Evolutionary conservation across 148 eudicot species (phyloP).

Genomic region (Chenopodium formosanum): DNA sequence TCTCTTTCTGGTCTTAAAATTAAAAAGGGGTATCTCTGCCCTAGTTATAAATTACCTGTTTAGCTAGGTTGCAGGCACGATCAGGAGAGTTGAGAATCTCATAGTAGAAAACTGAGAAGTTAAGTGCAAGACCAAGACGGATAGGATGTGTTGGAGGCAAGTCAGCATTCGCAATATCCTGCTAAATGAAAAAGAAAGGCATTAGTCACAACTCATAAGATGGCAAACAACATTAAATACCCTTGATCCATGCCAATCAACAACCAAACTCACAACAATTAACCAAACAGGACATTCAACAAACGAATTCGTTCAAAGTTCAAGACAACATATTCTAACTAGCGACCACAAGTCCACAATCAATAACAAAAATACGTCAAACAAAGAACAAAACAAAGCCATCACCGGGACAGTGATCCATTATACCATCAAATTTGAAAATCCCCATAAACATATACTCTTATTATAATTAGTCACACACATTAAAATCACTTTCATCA

Average conservation of each 20-base stretch:
- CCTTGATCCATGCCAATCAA: neutral
- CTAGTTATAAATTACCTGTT: slow-evolving; percentile 36
- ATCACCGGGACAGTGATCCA: neutral
- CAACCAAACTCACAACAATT: neutral
- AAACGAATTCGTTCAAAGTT: neutral
- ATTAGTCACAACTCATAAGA: neutral
- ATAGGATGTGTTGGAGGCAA: slow-evolving; percentile 65
- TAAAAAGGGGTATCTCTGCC: neutral
- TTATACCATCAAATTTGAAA: neutral
- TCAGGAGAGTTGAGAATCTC: slow-evolving; percentile 63
- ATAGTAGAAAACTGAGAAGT: slow-evolving; percentile 65
- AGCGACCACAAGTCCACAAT: neutral
- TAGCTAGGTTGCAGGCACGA: slow-evolving; percentile 56
- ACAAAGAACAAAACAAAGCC: neutral
- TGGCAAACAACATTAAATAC: neutral
- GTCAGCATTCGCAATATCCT: slow-evolving; percentile 63
- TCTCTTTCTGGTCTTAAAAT: too few relatives aligned
- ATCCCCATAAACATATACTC: neutral
- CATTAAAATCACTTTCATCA: neutral
- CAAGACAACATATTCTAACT: neutral
- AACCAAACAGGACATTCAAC: neutral
- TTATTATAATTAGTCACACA: too few relatives aligned
- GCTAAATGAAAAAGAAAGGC: neutral
- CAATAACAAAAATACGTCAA: neutral
- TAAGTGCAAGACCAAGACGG: slow-evolving; percentile 59